phyloP scores from a whole-genome alignment of 768 basidiomycete genomes.

The Amanita pallidorosea region DNA sequence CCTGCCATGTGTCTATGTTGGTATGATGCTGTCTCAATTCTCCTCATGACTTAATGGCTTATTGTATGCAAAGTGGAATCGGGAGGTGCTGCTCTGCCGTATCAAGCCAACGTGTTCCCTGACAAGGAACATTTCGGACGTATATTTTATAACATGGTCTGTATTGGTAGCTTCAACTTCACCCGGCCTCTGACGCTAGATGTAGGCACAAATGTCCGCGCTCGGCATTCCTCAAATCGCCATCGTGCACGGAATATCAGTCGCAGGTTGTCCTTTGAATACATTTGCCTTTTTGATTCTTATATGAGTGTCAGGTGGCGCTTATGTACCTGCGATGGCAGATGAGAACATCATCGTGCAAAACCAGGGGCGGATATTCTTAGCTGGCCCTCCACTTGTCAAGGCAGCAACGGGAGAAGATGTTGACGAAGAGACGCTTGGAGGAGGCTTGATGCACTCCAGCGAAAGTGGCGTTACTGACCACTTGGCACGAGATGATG shows the following conservation, averaged over 20 bases:
- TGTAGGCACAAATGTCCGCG: constrained; percentile 88
- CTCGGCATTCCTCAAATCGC: constrained; percentile 87
- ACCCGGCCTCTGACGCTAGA: constrained; percentile 5
- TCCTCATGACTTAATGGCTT: not conserved
- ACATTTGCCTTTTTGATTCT: not conserved
- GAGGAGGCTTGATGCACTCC: constrained; percentile 87
- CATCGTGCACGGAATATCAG: constrained; percentile 89
- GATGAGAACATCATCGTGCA: constrained; percentile 89
- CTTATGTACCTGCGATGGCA: constrained; percentile 94
- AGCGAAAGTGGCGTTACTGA: constrained; percentile 88
- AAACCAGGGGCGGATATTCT: constrained; percentile 88
- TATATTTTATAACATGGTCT: constrained; percentile 95
- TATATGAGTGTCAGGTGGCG: constrained; percentile 46
- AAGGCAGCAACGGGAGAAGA: constrained; percentile 92
- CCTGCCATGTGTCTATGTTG: constrained; percentile 86
- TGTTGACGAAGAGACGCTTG: constrained; percentile 87
- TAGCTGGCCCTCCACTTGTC: constrained; percentile 90
- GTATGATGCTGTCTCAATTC: constrained; percentile 34
- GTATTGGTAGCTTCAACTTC: constrained; percentile 7
- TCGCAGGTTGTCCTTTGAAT: constrained; percentile 46
- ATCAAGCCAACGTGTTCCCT: constrained; percentile 91
- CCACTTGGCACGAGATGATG: constrained; percentile 76
- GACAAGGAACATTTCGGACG: constrained; percentile 94
- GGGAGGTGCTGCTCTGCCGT: constrained; percentile 85
- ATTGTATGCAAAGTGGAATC: constrained; percentile 60